Base-by-base conservation (phyloP, 257 asterid species). In the Paulownia fortunei region DNA sequence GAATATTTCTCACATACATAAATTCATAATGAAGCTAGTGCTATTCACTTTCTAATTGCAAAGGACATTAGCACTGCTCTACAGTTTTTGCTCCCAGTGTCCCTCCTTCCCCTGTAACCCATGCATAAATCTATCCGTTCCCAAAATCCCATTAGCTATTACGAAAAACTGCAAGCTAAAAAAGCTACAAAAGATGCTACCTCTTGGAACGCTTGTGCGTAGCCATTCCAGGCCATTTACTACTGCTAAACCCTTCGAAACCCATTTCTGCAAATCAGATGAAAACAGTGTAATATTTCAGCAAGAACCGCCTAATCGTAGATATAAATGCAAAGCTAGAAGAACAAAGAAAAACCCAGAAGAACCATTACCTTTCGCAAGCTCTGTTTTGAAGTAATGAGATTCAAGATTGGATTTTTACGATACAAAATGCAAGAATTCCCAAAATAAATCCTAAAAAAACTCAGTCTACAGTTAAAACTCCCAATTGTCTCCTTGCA, bases 141-240 rank as follows among this genome's bases (percentile, higher is more conserved):
- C 72, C 39, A 70, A 27, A 82, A 76, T 36, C 76, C 42, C 34
- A 78, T 26, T 16, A 68, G 47, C 72, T 69, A 46, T 52, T 1
- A 44, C 46, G n/a, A 56, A 66, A 54, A 66, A 54, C 15, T 1
- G 56, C 16, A 4, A 3, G 9, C 47, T 4, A 47, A 27, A 49
- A 70, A 55, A 49, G 39, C 51, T 37, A 15, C 27, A 19, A 67
- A 51, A 60, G 30, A 44, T 27, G 59, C 12, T 80, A 94, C 98
- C 98, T 94, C 80, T 84, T 87, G n/a, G 92, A 86, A 47, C 89
- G 87, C 66, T 81, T 82, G 85, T 89, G 91, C 74, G 54, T 69
- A 67, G 47, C 80, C 24, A 76, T 36, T 69, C 19, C 82, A 27
- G 51, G 73, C 70, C 79, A 81, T 76, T 68, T 76, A 71, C 85